A percentile compares a stretch with the other conserved stretches of the same genome.
Evolutionary conservation across 495 filamentous ascomycete species (phyloP).

Genomic region (Podospora tetraspora): DNA sequence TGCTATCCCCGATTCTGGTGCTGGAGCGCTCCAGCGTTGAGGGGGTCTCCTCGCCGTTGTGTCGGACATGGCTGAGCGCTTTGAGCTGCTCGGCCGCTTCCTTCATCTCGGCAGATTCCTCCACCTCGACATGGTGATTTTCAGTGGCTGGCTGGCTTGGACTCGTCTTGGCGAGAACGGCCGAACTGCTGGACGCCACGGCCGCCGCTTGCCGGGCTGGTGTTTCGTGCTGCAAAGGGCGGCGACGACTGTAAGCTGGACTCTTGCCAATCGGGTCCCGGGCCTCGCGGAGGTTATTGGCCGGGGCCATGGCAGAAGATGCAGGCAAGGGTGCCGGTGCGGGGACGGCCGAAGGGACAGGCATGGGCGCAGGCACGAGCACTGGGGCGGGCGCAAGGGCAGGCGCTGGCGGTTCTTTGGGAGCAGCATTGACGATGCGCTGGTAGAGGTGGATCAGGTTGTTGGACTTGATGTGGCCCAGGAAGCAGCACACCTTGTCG

Average conservation of each 20-base stretch:
- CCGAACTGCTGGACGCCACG: neutral
- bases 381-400: neutral
- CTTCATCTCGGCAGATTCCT: constrained; percentile 55
- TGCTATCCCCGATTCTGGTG: constrained; percentile 32
- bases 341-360: neutral
- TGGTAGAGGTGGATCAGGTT: constrained; percentile 55
- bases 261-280: neutral
- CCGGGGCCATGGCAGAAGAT: neutral
- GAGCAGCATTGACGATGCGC: constrained; percentile 42
- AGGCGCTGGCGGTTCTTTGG: constrained; percentile 30
- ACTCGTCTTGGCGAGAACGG: constrained; percentile 15
- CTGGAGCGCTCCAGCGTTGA: constrained; percentile 20
- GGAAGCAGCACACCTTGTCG: constrained; percentile 52
- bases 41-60: constrained; percentile 38
- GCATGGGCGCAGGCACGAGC: neutral
- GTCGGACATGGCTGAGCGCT: constrained; percentile 52
- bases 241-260: constrained; percentile 11
- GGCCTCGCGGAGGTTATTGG: neutral
- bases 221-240: constrained; percentile 30
- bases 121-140: constrained; percentile 45
- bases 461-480: constrained; percentile 52
- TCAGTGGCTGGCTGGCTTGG: constrained; percentile 13
- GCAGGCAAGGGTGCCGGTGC: neutral
- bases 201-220: constrained; percentile 11
- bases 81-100: constrained; percentile 56